Base-by-base conservation (phyloP, 2,329 filamentous ascomycete species). In the Paecilomyces sp. region DNA sequence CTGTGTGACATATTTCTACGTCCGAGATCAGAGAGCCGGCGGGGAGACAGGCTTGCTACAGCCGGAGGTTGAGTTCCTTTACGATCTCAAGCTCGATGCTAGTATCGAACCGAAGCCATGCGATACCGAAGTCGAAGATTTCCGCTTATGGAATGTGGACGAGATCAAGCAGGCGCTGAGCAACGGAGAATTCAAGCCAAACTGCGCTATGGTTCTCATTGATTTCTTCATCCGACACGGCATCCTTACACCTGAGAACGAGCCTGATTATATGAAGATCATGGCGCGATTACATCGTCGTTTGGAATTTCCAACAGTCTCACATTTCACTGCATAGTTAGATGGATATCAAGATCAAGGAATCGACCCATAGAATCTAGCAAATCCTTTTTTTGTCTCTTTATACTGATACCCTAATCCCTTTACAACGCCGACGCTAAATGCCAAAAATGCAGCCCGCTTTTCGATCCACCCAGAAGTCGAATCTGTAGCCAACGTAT, bases 191-290 rank as follows among this genome's bases (percentile, higher is more conserved):
- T 99, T 93, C 80, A 99, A 99, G 80, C 89, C 92, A 1, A 97
- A 97, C 73, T 97, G 92, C 74, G 88, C 90, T 13, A 73, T 94
- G 60, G 85, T 96, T 55, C 77, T 94, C 71, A 76, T 97, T 54
- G 92, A 97, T 73, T 99, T 97, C 77, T 90, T 99, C 71, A 81
- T 96, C 65, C 84, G 93, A 57, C 90, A 92, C 74, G 89, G 90
- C 0, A 85, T 96, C 62, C 71, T 97, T 70, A 95, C 88, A 8
- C 75, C 79, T 52, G 89, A 90, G 67, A 91, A 92, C 70, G 92
- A 97, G 77, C 82, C 83, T 56, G 79, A 93, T 68, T 92, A 88
- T 70, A 80, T 88, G 63, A 87, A 92, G 76, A 92, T 97, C 67
- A 79, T 85, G 62, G 80, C 81, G 60, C 85, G 90, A 70, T 77